Conservation (phyloP, 805 yeast genomes). For the Yarrowia sp. region DNA sequence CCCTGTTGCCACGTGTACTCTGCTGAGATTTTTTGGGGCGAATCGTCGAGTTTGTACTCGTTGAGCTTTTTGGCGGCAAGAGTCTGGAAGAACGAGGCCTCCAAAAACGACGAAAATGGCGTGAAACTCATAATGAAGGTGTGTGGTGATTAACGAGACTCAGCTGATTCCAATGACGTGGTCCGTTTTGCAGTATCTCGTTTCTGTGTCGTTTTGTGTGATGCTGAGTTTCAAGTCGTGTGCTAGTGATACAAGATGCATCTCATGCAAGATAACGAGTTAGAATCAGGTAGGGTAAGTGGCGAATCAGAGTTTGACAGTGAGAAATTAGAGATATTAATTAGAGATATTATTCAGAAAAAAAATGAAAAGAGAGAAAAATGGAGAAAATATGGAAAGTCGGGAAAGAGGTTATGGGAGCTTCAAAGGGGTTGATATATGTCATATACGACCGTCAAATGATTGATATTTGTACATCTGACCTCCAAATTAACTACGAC, state of each 20-base stretch:
- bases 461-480: too few relatives aligned
- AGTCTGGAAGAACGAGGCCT: slow-evolving; percentile 83
- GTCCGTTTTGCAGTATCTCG: too few relatives aligned
- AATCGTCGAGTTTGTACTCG: slow-evolving; percentile 66
- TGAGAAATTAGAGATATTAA: too few relatives aligned
- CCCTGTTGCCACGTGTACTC: slow-evolving; percentile 32
- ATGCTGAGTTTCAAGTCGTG: neutral
- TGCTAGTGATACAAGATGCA: neutral
- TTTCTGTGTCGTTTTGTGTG: too few relatives aligned
- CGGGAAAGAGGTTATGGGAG: too few relatives aligned
- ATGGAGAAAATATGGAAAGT: too few relatives aligned
- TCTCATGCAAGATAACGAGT: slow-evolving; percentile 26
- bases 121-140: slow-evolving; percentile 49
- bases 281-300: slow-evolving; percentile 24
- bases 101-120: slow-evolving; percentile 75
- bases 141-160: too few relatives aligned
- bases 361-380: neutral
- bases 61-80: slow-evolving; percentile 78
- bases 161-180: too few relatives aligned
- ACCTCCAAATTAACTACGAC: too few relatives aligned
- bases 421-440: too few relatives aligned
- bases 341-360: too few relatives aligned
- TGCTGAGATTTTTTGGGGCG: neutral
- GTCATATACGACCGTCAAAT: too few relatives aligned
- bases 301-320: slow-evolving; percentile 10